A percentile compares a stretch with the other conserved stretches of the same genome.
phyloP scores from a whole-genome alignment of 2,329 filamentous ascomycete species.

The Ophiocordyceps camponoti-floridani region DNA sequence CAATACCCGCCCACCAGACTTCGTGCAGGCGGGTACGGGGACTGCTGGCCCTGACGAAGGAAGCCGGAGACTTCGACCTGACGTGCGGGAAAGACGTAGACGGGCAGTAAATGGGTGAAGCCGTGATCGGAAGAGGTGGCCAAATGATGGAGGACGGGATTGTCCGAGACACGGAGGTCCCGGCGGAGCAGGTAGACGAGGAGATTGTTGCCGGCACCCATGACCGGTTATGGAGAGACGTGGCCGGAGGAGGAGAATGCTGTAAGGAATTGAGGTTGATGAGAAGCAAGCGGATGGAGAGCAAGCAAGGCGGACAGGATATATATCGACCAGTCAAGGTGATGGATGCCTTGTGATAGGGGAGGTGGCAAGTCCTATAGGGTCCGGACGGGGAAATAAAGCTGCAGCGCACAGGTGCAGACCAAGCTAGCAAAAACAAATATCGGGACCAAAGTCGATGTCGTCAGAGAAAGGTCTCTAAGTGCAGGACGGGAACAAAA shows the following conservation, averaged over 20 bases:
- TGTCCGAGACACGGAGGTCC: conserved; percentile 57
- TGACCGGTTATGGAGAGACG: conserved; percentile 3
- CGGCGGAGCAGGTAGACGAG: conserved; percentile 56
- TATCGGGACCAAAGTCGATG: neutral
- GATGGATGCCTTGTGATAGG: too few relatives aligned
- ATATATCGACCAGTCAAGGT: too few relatives aligned
- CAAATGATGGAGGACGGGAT: conserved; percentile 49
- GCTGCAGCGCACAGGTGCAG: neutral
- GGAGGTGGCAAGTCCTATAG: neutral
- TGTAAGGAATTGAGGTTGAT: neutral
- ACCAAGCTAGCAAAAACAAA: neutral
- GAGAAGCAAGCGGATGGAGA: too few relatives aligned
- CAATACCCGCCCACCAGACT: conserved; percentile 50
- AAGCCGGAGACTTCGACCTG: conserved; percentile 65
- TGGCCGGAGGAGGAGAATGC: neutral
- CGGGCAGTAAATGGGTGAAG: conserved; percentile 52
- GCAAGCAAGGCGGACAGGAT: too few relatives aligned
- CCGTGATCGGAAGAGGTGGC: conserved; percentile 28
- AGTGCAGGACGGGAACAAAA: neutral
- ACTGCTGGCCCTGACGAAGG: conserved; percentile 31
- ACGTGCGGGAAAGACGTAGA: conserved; percentile 50
- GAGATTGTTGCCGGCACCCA: conserved; percentile 24
- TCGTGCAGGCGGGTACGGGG: conserved; percentile 51
- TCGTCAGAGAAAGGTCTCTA: conserved; percentile 1
- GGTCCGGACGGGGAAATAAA: neutral